These are phyloP conservation scores for Colletotrichum lini DNA, from an alignment of 2,329 filamentous ascomycete species.

Conservation along the genomic window DNA sequence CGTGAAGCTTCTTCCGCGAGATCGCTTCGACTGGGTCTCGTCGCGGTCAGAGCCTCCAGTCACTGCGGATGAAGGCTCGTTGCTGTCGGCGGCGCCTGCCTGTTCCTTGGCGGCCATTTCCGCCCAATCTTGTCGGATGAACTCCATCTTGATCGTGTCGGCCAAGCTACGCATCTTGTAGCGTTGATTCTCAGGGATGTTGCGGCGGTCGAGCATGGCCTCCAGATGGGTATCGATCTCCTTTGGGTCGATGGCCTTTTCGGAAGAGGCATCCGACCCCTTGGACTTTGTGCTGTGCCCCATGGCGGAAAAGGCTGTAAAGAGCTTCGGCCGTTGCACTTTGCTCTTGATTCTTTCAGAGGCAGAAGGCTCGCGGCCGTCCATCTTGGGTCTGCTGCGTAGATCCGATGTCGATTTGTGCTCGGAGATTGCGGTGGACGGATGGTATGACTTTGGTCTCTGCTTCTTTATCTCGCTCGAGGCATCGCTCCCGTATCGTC, in stretches of 20 bases:
- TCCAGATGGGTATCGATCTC: slow-evolving; percentile 72
- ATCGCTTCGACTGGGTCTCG: slow-evolving; percentile 67
- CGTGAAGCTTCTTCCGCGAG: slow-evolving; percentile 84
- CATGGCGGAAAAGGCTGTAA: slow-evolving; percentile 56
- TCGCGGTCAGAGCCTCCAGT: slow-evolving; percentile 56
- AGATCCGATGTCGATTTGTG: slow-evolving; percentile 47
- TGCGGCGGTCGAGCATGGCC: slow-evolving; percentile 83
- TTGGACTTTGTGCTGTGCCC: slow-evolving; percentile 57
- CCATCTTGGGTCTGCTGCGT: slow-evolving; percentile 14
- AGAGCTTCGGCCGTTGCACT: slow-evolving; percentile 58
- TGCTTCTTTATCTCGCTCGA: slow-evolving; percentile 51
- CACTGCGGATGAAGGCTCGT: slow-evolving; percentile 48
- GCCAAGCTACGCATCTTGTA: slow-evolving; percentile 95
- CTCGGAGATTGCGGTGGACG: slow-evolving; percentile 44
- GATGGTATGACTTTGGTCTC: slow-evolving; percentile 67
- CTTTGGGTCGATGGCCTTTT: slow-evolving; percentile 66
- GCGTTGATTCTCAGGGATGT: slow-evolving; percentile 93
- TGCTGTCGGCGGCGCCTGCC: slow-evolving; percentile 62
- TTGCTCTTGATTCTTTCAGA: slow-evolving; percentile 50
- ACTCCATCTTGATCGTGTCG: slow-evolving; percentile 93
- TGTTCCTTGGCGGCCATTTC: slow-evolving; percentile 69
- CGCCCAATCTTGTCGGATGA: slow-evolving; percentile 90
- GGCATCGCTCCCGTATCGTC: slow-evolving; percentile 35
- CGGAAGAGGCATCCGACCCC: slow-evolving; percentile 62
- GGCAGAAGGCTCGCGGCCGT: slow-evolving; percentile 43